Evolutionary conservation across 2,329 filamentous ascomycete genomes (phyloP).

Genomic region (Aspergillus ibericus): DNA sequence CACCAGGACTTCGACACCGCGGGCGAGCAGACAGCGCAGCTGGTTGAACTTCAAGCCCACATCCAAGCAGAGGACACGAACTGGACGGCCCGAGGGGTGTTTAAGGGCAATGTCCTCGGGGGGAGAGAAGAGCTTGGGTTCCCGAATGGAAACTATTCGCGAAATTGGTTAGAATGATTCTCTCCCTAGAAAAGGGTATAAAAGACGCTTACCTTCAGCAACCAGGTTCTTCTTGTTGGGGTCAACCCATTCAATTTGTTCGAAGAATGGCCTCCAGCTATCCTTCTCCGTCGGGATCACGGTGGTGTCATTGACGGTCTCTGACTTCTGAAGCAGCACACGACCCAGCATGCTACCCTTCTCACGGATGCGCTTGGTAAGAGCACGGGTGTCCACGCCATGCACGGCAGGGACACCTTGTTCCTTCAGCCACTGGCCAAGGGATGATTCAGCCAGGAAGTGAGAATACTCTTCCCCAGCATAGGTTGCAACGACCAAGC

Average conservation of each 20-base stretch:
- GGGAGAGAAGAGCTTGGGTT: constrained; percentile 82
- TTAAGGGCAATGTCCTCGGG: constrained; percentile 68
- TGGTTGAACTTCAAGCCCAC: constrained; percentile 99
- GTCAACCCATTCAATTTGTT: constrained; percentile 82
- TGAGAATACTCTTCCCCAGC: constrained; percentile 94
- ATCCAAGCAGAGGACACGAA: constrained; percentile 90
- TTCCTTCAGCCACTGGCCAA: constrained; percentile 95
- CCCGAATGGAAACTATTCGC: constrained; percentile 76
- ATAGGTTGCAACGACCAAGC: constrained; percentile 87
- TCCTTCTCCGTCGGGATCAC: constrained; percentile 42
- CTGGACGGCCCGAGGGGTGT: constrained; percentile 81
- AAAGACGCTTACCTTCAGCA: constrained; percentile 72
- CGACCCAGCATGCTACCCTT: constrained; percentile 96
- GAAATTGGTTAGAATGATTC: constrained; percentile 33
- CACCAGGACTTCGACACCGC: constrained; percentile 90
- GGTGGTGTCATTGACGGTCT: constrained; percentile 38
- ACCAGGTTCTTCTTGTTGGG: constrained; percentile 93
- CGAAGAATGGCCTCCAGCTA: constrained; percentile 63
- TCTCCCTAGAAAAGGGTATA: background rate
- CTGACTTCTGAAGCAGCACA: constrained; percentile 70
- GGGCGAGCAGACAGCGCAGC: constrained; percentile 83
- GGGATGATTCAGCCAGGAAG: constrained; percentile 83
- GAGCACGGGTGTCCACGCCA: constrained; percentile 85
- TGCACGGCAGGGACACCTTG: constrained; percentile 92
- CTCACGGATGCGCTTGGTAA: constrained; percentile 92